Conservation (phyloP, 169 alveolate species). For the Eimeria tenella region DNA sequence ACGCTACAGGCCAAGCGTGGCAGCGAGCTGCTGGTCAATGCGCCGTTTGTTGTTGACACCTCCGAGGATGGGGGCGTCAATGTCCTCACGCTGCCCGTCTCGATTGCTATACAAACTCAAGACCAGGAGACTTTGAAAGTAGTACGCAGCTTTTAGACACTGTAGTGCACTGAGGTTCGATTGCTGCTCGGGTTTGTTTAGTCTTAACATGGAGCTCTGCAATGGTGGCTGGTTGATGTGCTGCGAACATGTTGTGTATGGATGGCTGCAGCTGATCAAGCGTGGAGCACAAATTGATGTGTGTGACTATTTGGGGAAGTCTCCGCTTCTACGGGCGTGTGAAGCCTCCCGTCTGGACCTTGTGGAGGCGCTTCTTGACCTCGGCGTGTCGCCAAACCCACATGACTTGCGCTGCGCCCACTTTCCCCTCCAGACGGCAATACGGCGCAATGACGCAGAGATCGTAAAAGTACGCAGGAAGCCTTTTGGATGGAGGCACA, state of each 20-base stretch:
- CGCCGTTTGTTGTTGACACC: slow-evolving; percentile 89
- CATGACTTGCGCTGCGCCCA: slow-evolving; percentile 83
- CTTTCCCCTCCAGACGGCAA: slow-evolving; percentile 76
- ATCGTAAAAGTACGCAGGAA: slow-evolving; percentile 60
- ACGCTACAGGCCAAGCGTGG: slow-evolving; percentile 87
- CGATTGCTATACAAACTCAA: slow-evolving; percentile 87
- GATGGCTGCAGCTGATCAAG: slow-evolving; percentile 79
- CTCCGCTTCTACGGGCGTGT: slow-evolving; percentile 91
- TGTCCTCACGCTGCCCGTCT: slow-evolving; percentile 91
- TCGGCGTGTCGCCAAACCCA: slow-evolving; percentile 82
- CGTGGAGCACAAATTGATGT: slow-evolving; percentile 91
- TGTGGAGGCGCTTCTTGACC: slow-evolving; percentile 85
- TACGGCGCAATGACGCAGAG: slow-evolving; percentile 76
- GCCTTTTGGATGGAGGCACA: too few species aligned
- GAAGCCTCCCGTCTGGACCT: slow-evolving; percentile 87
- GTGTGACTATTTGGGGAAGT: slow-evolving; percentile 91
- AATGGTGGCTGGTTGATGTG: background rate
- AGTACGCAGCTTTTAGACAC: slow-evolving; percentile 45
- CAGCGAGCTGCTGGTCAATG: slow-evolving; percentile 89
- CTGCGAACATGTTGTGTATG: background rate
- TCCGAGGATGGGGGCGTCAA: slow-evolving; percentile 87
- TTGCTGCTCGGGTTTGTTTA: background rate
- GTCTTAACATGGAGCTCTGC: background rate
- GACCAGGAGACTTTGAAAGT: slow-evolving; percentile 87
- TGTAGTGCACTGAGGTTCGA: background rate